Evolutionary conservation across 352 stramenopile genomes (phyloP), one percentile per base, ranked within the genome.

Genomic region (Phytophthora pini): DNA sequence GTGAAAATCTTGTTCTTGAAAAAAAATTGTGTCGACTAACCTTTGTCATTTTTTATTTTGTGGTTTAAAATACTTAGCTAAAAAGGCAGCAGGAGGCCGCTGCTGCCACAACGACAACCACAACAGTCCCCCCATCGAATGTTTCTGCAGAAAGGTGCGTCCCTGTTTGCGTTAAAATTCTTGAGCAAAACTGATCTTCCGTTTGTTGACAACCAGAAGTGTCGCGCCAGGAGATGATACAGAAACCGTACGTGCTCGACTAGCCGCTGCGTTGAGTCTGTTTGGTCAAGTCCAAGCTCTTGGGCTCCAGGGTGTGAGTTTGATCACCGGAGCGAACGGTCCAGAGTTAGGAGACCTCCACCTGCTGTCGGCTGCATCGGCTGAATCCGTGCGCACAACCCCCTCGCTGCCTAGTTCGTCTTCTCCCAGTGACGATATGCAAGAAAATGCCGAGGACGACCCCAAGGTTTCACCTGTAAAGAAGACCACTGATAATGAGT

Each of bases 241-340:
- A 15, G 51, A 71, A 7, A 36, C 38, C 22, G 27, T 72, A 22
- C 65, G 61, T 29, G 41, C 47, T 22, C 52, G 56, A 53, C 44
- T 78, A 22, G 55, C 61, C 22, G 46, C 56, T 53, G 65, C 57
- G 22, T 61, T 74, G 32, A 52, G 58, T 8, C n/a, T 78, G 29
- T 75, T 78, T 27, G 36, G 41, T 26, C 55, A 74, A 51, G 26
- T 78, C 4, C 65, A 78, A 65, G 65, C 51, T 45, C 55, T 78
- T 47, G 48, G 65, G 47, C 27, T 64, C 17, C 50, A 72, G 22
- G 65, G 70, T 36, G 26, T 59, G 26, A 59, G 20, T 1, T 52
- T 68, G 43, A 54, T 68, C 38, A 64, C 40, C 5, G 56, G 50
- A 56, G 41, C 51, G 6, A 66, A 52, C 15, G 38, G 24, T 29